Evolutionary conservation across 495 filamentous ascomycete genomes (phyloP), one percentile per base, ranked within the genome.

Genomic region (Penicillium canariense): DNA sequence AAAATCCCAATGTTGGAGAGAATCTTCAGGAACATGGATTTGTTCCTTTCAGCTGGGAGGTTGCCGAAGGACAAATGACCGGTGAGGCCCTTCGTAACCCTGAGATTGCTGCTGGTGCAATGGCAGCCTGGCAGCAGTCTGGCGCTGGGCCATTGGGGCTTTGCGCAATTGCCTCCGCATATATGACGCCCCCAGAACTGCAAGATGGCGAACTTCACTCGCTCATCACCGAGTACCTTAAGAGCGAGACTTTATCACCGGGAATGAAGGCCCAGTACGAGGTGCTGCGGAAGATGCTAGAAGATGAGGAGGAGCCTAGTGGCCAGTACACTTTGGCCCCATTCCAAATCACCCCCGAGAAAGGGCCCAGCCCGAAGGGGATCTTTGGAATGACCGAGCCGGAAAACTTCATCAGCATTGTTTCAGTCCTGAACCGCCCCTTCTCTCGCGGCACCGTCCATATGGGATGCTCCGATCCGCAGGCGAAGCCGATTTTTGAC

Each of bases 11-110:
- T 35, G 79, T 80, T 8, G 77, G 80, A 9, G 76, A 77, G 52
- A 76, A 82, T 56, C 54, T 81, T 3, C 77, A 79, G 59, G 76
- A 82, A 17, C 77, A 80, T 46, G 47, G 39, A 18, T 49, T 64
- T n/a, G 52, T 61, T 14, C 34, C 62, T 0, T 56, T 56, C 12
- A 34, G 31, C 5, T 65, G 42, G 9, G 58, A 61, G 15, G 49
- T 59, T 1, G 52, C 52, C 12, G 55, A 65, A 14, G 62, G 59
- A 11, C 49, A 50, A 18, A 52, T 54, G 0, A 50, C 65, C 1
- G 61, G 48, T 10, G 45, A 60, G 3, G 44, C 66, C 34, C 47
- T 58, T 0, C 36, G 45, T 2, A 48, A 56, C 17, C 58, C 55
- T 0, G 48, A n/a, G 4, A 12, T 56, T 6, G 58, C 58, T 18